Percentiles rank a stretch among this genome's conserved stretches.
phyloP scores from a whole-genome alignment of 2,329 filamentous ascomycete genomes.

The Clonostachys rosea region DNA sequence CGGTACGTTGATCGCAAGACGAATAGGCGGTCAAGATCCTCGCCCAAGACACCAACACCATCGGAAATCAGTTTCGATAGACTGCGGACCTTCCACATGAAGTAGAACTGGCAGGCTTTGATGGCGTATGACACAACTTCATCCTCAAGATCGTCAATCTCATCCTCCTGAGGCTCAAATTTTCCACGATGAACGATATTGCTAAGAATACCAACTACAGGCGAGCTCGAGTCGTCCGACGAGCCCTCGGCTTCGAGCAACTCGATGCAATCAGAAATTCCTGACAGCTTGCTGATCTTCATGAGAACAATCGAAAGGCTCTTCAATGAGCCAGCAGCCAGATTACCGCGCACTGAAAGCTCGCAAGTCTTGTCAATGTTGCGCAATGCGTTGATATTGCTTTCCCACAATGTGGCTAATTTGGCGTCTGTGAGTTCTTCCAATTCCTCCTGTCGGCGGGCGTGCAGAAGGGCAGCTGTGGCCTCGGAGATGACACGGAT shows the following conservation, averaged over 20 bases:
- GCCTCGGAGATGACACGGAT: slow-evolving; percentile 82
- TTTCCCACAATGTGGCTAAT: slow-evolving; percentile 81
- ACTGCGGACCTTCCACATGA: slow-evolving; percentile 83
- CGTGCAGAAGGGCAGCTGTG: slow-evolving; percentile 75
- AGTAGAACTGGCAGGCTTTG: slow-evolving; percentile 78
- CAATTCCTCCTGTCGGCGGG: slow-evolving; percentile 80
- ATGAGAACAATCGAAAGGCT: slow-evolving; percentile 70
- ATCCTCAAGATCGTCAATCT: slow-evolving; percentile 70
- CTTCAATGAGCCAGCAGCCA: slow-evolving; percentile 60
- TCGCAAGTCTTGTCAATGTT: slow-evolving; percentile 67
- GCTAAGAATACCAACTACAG: slow-evolving; percentile 65
- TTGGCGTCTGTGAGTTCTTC: slow-evolving; percentile 81
- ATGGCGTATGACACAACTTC: slow-evolving; percentile 73
- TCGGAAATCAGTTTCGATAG: slow-evolving; percentile 50
- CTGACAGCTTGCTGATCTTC: slow-evolving; percentile 76
- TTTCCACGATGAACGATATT: slow-evolving; percentile 71
- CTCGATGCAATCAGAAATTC: slow-evolving; percentile 73
- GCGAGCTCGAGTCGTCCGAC: slow-evolving; percentile 39
- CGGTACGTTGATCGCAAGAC: slow-evolving; percentile 51
- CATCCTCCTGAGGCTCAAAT: slow-evolving; percentile 60
- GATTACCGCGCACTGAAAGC: slow-evolving; percentile 65
- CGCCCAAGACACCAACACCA: slow-evolving; percentile 49
- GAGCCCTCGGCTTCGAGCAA: slow-evolving; percentile 61
- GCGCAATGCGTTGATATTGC: slow-evolving; percentile 68
- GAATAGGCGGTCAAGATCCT: slow-evolving; percentile 57